Evolutionary conservation across 148 eudicot genomes (phyloP), one percentile per base, ranked within the genome.

Genomic region (Camellia japonica): DNA sequence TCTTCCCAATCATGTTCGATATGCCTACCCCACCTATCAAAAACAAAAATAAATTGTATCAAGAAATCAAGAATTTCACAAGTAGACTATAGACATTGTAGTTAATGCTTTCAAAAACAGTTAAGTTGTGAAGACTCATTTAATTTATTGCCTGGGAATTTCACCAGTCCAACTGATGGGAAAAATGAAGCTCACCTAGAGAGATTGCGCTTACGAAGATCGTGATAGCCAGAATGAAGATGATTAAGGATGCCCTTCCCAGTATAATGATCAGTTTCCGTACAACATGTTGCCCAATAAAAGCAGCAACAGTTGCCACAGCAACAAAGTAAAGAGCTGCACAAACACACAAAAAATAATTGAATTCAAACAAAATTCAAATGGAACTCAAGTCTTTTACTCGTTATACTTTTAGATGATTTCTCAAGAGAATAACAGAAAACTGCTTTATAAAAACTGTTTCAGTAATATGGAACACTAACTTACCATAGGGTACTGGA

Each of bases 401-500:
- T 44, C 19, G 18, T 75, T 44, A 68, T 5, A 8, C 6, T 13
- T 16, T 42, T 46, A 69, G 54, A 69, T 6, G 54, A 18, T 69
- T 69, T 55, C 58, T 8, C 58, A 55, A 55, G 58, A 55, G 58
- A 49, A 5, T 18, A 18, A 44, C 11, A 70, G 38, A 19, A 30
- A 70, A 47, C n/a, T 70, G 74, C 56, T 6, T 13, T 56, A 69
- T 44, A 20, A 56, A 6, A 71, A 20, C 19, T 7, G 47, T 72
- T 77, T 14, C 61, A 3, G 20, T 9, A 55, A 30, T 30, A 30
- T 13, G 71, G 73, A 43, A 23, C 23, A 77, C 15, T 56, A 81
- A 75, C 83, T 89, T 88, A 95, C 98, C 98, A 60, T 93, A 95
- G 72, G 98, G 94, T 14, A 95, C 90, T 0, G 98, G 98, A 76